Evolutionary conservation across 345 rosid species (phyloP).

Genomic region (Angophora floribunda): DNA sequence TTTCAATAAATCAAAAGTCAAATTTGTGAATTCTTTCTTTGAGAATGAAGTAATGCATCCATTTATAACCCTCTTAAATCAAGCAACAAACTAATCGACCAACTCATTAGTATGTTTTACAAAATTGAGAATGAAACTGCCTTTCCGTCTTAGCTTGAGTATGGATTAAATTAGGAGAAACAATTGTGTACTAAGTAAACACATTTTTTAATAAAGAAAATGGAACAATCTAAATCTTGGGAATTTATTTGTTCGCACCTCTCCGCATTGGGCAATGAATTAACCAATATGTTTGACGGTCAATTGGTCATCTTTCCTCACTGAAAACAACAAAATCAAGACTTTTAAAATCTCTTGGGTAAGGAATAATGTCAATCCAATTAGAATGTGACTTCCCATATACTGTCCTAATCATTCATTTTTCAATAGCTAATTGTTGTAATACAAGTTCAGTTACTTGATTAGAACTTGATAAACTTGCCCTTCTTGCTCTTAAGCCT

Average conservation of each 20-base stretch:
- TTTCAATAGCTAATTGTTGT: background rate
- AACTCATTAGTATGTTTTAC: no score
- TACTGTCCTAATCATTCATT: background rate
- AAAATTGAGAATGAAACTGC: no score
- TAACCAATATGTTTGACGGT: background rate
- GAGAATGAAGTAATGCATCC: no score
- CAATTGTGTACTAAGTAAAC: background rate
- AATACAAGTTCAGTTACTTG: background rate
- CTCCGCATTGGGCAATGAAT: background rate
- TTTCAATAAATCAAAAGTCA: no score
- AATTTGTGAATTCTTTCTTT: no score
- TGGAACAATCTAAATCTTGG: background rate
- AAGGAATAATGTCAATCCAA: background rate
- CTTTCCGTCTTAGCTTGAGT: background rate
- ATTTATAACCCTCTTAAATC: no score
- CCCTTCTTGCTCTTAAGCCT: background rate
- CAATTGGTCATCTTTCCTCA: background rate
- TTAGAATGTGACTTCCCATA: accelerated
- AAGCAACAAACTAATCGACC: no score
- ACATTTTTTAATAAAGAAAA: background rate
- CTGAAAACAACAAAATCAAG: background rate
- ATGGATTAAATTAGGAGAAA: background rate
- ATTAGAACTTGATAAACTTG: no score
- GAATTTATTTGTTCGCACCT: background rate
- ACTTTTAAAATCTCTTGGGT: background rate